Evolutionary conservation across 495 filamentous ascomycete genomes (phyloP).

Genomic region (Penicillium silybi): DNA sequence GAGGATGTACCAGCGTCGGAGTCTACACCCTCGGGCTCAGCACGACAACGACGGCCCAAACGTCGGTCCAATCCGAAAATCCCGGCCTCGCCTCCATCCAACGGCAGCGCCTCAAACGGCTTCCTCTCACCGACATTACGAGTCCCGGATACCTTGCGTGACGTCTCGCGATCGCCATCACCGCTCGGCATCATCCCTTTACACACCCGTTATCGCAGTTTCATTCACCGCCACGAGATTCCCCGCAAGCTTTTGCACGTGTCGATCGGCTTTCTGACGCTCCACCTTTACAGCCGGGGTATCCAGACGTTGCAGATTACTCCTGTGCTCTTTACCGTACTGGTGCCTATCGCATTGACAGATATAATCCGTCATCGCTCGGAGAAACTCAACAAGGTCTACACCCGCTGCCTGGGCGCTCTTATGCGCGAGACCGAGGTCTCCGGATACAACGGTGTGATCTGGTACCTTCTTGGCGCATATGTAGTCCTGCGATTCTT

Average conservation of each 20-base stretch:
- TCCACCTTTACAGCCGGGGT: slow-evolving; percentile 75
- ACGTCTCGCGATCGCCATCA: slow-evolving; percentile 81
- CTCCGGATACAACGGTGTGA: slow-evolving; percentile 87
- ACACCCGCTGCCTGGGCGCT: slow-evolving; percentile 77
- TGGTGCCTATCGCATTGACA: slow-evolving; percentile 83
- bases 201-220: slow-evolving; percentile 55
- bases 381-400: slow-evolving; percentile 76
- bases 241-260: slow-evolving; percentile 59
- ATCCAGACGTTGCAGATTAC: slow-evolving; percentile 70
- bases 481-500: slow-evolving; percentile 82
- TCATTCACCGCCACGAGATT: slow-evolving; percentile 51
- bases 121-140: slow-evolving; percentile 64
- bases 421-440: slow-evolving; percentile 97
- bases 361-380: slow-evolving; percentile 81
- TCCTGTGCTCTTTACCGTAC: slow-evolving; percentile 72
- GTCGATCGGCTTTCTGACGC: slow-evolving; percentile 90
- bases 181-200: slow-evolving; percentile 94
- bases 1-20: slow-evolving; percentile 27
- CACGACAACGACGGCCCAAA: slow-evolving; percentile 41
- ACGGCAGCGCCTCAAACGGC: slow-evolving; percentile 54
- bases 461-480: slow-evolving; percentile 90
- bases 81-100: slow-evolving; percentile 34
- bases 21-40: slow-evolving; percentile 10
- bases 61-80: slow-evolving; percentile 42
- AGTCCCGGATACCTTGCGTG: slow-evolving; percentile 56